Conservation (phyloP, 441 rosid genomes). For the Pelargonium fulgidum region DNA sequence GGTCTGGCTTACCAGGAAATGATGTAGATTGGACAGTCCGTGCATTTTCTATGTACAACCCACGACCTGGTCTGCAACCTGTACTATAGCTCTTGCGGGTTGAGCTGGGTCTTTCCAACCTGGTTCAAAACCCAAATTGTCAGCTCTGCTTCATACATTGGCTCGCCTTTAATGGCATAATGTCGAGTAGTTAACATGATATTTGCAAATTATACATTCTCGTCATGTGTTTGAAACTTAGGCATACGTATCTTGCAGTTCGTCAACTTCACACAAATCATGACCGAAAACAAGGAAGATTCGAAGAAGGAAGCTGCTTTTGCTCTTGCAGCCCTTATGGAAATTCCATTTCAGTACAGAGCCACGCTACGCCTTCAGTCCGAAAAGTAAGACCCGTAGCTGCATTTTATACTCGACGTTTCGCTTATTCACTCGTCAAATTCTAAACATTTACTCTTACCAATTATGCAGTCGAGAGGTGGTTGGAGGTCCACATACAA, state of each 20-base stretch:
- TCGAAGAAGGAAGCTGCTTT: constrained; percentile 76
- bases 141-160: too few species aligned
- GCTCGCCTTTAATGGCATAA: not conserved
- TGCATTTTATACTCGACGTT: constrained; percentile 13
- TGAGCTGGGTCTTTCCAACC: too few species aligned
- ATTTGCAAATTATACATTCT: not conserved
- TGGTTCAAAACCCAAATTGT: too few species aligned
- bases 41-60: too few species aligned
- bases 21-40: too few species aligned
- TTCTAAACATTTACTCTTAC: constrained; percentile 12
- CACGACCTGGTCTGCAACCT: too few species aligned
- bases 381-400: constrained; percentile 27
- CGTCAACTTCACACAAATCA: constrained; percentile 77
- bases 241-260: constrained; percentile 37
- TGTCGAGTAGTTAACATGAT: not conserved
- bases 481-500: constrained; percentile 26
- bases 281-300: constrained; percentile 53
- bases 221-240: not conserved
- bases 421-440: constrained; percentile 7
- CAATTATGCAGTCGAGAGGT: constrained; percentile 33
- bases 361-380: constrained; percentile 54
- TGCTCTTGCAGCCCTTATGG: constrained; percentile 96
- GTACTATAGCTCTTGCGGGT: too few species aligned
- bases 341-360: constrained; percentile 76
- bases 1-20: too few species aligned